Evolutionary conservation across 2,329 filamentous ascomycete genomes (phyloP), one percentile per base, ranked within the genome.

Genomic region (Calycina marina): DNA sequence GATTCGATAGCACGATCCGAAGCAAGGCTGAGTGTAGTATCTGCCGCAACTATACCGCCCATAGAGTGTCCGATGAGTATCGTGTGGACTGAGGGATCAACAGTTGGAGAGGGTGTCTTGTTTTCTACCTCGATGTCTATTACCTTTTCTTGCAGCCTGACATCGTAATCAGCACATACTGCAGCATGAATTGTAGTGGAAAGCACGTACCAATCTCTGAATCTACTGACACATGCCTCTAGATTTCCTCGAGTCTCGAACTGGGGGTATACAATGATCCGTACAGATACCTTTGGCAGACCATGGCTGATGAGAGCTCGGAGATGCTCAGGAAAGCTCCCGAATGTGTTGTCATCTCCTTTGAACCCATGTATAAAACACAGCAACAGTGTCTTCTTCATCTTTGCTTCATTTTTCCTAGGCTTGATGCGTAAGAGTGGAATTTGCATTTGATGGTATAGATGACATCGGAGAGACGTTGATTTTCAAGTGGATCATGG

Each of bases 1-100:
- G 41, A 33, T 35, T 47, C 40, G 26, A 52, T 45, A 2, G 40
- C 34, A 25, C 36, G 34, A 24, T 52, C 50, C 8, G 40, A 42
- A 9, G 48, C 49, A 31, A 96, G 68, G 25, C 76, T 68, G 45
- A 94, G 70, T 40, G 88, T 65, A 10, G 84, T 79, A 52, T 96
- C 90, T 18, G 85, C 88, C 8, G 84, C 88, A 28, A 96, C 85
- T 47, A 96, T 94, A 46, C 90, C 90, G 45, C 81, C 81, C 81
- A 80, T 94, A 6, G 79, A 86, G 55, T 94, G 86, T 14, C 86
- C 86, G 36, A 92, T 62, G 11, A 94, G 68, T 28, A 93, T 67
- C 16, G 80, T 78, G 48, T 75, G 77, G 13, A 93, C 83, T 0
- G 78, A 84, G 4, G 85, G 84, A 39, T 92, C 83, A 41, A 93